These are phyloP conservation scores for Aspergillus bridgeri DNA, from an alignment of 495 filamentous ascomycete species.

Conservation along the genomic window DNA sequence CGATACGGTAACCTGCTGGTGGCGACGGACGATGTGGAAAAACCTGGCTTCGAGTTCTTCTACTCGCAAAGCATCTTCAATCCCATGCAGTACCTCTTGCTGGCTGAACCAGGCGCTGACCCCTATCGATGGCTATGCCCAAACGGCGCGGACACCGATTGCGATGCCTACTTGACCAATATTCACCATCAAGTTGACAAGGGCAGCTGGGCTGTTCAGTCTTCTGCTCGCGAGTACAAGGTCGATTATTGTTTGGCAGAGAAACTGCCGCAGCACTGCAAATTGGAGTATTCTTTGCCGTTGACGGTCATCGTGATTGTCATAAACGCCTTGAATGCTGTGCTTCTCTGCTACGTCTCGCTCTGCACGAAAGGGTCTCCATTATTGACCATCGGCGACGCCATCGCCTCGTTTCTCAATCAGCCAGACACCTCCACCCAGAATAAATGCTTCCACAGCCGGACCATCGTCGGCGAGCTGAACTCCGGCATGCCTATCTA, in stretches of 20 bases:
- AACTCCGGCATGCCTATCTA: not conserved
- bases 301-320: not conserved
- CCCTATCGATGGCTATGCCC: slow-evolving; percentile 1
- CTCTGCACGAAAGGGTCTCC: not conserved
- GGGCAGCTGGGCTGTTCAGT: not conserved
- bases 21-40: not conserved
- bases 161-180: not conserved
- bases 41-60: not conserved
- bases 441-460: not conserved
- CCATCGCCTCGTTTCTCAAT: slow-evolving; percentile 8
- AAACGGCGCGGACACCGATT: not conserved
- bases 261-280: not conserved
- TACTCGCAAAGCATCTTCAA: not conserved
- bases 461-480: not conserved
- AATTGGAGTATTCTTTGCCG: not conserved
- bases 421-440: slow-evolving; percentile 5
- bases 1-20: not conserved
- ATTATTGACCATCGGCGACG: slow-evolving; percentile 12
- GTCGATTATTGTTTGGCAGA: slow-evolving; percentile 1
- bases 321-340: not conserved
- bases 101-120: not conserved
- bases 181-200: not conserved
- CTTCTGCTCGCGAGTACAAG: not conserved
- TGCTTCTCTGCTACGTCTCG: not conserved
- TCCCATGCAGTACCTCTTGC: not conserved